Evolutionary conservation across 306 rosid species (phyloP).

Genomic region (Cucumis cinereus): DNA sequence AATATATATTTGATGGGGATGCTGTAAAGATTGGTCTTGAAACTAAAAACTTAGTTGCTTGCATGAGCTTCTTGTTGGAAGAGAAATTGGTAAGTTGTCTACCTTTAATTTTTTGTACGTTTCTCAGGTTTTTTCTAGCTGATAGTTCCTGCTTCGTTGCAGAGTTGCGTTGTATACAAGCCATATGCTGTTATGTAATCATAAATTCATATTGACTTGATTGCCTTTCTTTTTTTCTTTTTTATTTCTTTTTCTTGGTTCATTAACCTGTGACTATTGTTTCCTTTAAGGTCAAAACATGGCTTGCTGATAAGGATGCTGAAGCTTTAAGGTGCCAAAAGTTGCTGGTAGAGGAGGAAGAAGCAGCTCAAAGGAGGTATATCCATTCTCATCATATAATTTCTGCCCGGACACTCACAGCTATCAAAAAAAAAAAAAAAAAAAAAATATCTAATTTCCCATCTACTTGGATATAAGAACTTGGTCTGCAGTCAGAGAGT

Average conservation of each 20-base stretch:
- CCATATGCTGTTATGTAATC: background rate
- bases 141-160: background rate
- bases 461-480: background rate
- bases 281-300: slow-evolving; percentile 48
- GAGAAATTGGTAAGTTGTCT: slow-evolving; percentile 51
- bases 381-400: background rate
- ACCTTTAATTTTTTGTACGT: background rate
- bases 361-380: slow-evolving; percentile 80
- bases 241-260: background rate
- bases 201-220: background rate
- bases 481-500: background rate
- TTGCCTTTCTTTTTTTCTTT: background rate
- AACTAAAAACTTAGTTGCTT: slow-evolving; percentile 63
- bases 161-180: background rate
- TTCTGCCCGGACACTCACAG: background rate
- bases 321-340: slow-evolving; percentile 77
- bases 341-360: slow-evolving; percentile 80
- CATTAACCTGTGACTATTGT: slow-evolving; percentile 9
- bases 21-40: slow-evolving; percentile 69
- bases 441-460: background rate
- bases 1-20: slow-evolving; percentile 57
- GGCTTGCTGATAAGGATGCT: slow-evolving; percentile 76
- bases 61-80: slow-evolving; percentile 73
- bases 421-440: no score
- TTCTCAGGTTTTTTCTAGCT: background rate